phyloP scores from a whole-genome alignment of 2,329 filamentous ascomycete species.

The Lanzia echinophila region DNA sequence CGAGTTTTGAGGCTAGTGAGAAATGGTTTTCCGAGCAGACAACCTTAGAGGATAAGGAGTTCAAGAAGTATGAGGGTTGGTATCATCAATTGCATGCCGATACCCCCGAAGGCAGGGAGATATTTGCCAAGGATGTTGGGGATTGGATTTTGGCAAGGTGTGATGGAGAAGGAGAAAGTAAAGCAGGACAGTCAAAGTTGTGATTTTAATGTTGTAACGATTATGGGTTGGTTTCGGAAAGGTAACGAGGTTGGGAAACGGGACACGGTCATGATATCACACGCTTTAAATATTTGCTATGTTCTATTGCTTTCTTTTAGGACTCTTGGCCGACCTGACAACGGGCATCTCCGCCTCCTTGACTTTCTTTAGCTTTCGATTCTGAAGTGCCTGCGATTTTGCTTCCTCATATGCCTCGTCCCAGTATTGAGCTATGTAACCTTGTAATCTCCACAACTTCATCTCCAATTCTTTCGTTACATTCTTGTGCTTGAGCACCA shows the following conservation, averaged over 20 bases:
- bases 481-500: slow-evolving; percentile 37
- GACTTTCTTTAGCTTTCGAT: too few species aligned
- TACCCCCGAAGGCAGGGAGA: slow-evolving; percentile 29
- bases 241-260: too few species aligned
- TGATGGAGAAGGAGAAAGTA: slow-evolving; percentile 3
- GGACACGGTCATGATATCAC: too few species aligned
- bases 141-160: slow-evolving; percentile 53
- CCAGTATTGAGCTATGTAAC: slow-evolving; percentile 38
- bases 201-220: slow-evolving; percentile 4
- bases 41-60: slow-evolving; percentile 58
- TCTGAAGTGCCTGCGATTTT: too few species aligned
- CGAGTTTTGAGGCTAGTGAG: slow-evolving; percentile 58
- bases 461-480: slow-evolving; percentile 41
- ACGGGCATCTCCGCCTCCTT: too few species aligned
- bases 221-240: too few species aligned
- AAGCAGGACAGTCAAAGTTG: slow-evolving; percentile 15
- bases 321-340: too few species aligned
- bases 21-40: slow-evolving; percentile 52
- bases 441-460: slow-evolving; percentile 52
- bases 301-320: too few species aligned
- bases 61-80: slow-evolving; percentile 68
- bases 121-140: slow-evolving; percentile 49
- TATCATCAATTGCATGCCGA: slow-evolving; percentile 71
- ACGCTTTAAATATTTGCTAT: too few species aligned
- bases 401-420: background rate